Evolutionary conservation across 768 basidiomycete species (phyloP), one percentile per base, ranked within the genome.

Genomic region (Suillus ampliporus): DNA sequence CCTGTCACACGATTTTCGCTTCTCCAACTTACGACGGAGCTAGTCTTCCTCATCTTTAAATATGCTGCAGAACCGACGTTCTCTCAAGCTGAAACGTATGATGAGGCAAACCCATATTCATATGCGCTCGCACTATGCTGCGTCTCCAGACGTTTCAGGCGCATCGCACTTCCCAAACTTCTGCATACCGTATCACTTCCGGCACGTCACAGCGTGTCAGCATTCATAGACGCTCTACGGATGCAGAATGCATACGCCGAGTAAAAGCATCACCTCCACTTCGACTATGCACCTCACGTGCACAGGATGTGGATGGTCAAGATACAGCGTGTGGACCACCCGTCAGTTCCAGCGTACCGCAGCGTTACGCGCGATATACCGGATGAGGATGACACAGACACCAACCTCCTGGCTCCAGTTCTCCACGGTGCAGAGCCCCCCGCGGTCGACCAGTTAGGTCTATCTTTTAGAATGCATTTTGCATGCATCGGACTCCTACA

Each of bases 141-240:
- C n/a, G 79, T 80, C 14, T 81, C 78, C 7, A 68, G 66, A 48
- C 58, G 56, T 23, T 50, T 80, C 28, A 74, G 79, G 17, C 70
- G 66, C 19, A 67, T 68, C 23, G 67, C 73, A 23, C 80, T 82
- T 75, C 78, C 74, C 38, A 64, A 71, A 57, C 72, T 82, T 57
- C 73, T 82, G 11, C 72, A 77, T 59, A 80, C 77, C 15, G 77
- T 82, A 3, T 60, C 78, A 23, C 72, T 81, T 28, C 60, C 66
- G 48, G 7, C 17, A 6, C 15, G 17, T 17, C 5, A 7, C 17
- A 15, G 17, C 15, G 17, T 41, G 41, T 7, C 17, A 7, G 41
- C 41, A 5, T 81, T 82, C 69, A 67, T 76, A 40, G 63, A 69
- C 44, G 68, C 76, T 37, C 63, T 81, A 11, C 66, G 69, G 5